Evolutionary conservation across 345 rosid species (phyloP), one percentile per base, ranked within the genome.

Genomic region (Salix exigua): DNA sequence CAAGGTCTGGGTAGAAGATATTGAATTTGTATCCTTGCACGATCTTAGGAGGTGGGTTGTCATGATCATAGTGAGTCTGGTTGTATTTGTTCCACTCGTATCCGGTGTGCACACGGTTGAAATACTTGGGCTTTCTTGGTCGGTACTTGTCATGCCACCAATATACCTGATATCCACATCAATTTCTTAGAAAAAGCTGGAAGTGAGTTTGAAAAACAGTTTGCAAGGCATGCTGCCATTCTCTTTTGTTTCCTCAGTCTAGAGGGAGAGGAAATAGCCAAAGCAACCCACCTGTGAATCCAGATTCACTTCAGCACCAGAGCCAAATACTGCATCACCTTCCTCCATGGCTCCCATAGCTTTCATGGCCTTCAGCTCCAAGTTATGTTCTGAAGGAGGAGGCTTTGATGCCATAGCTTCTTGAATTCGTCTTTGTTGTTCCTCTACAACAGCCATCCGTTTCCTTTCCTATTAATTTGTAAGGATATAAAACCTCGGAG

Each of bases 71-170:
- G 70, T 93, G 97, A 1, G 98, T 93, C 66, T 95, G 98, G 73
- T 91, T 93, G 79, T 95, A 95, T 71, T 95, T 95, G 87, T 91
- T 95, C 97, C 99, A 95, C 82, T 95, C 99, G 33, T 93, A 95
- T 66, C 99, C 99, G 16, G 99, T 95, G 85, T 95, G 99, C n/a
- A 93, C 98, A 9, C 99, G 87, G 80, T 93, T 95, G 87, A 91
- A 95, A 75, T 95, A 93, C 74, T 93, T 95, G 0, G 99, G 99
- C 73, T 95, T 95, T 86, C 99, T 82, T 7, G 99, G 98, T 55
- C 96, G 86, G 73, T 93, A 95, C 82, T 95, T 95, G 85, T 95
- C 99, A 80, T 95, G 99, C 99, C 99, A 95, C 99, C 99, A 93
- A 64, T 95, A 95, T 11, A 90, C 98, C 94, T 92, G 86, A 84